phyloP scores from a whole-genome alignment of 345 rosid genomes.

The Corchorus olitorius region DNA sequence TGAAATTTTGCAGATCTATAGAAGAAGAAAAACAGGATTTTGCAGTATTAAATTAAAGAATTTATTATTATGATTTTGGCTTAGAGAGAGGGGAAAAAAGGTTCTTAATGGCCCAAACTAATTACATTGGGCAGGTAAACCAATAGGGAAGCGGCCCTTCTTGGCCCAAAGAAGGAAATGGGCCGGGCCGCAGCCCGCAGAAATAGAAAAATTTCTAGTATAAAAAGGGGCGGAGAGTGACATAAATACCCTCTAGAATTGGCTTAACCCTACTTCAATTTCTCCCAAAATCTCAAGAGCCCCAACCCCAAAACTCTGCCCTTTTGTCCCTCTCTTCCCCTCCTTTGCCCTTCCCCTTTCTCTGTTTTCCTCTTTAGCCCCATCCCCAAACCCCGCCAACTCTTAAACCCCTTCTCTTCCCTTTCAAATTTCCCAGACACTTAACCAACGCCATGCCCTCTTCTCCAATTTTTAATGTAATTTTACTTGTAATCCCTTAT shows the following conservation, averaged over 20 bases:
- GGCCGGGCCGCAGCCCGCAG: too few species aligned
- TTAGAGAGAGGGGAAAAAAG: too few species aligned
- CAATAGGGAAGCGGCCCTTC: too few species aligned
- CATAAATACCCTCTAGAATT: conserved; percentile 24
- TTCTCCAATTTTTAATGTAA: background rate
- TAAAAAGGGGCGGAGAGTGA: background rate
- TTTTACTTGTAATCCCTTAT: background rate
- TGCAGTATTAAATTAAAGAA: background rate
- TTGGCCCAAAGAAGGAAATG: too few species aligned
- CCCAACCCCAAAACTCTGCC: background rate
- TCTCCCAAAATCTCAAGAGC: too few species aligned
- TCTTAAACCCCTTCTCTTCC: background rate
- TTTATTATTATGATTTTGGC: too few species aligned
- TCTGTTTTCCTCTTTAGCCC: conserved; percentile 4
- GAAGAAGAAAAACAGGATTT: background rate
- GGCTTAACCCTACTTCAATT: background rate
- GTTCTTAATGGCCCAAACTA: too few species aligned
- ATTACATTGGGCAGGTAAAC: too few species aligned
- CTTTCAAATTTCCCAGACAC: background rate
- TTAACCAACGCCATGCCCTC: background rate
- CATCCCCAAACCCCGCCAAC: background rate
- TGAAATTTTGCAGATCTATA: background rate
- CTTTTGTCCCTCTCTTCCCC: conserved; percentile 15
- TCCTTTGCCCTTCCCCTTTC: conserved; percentile 16
- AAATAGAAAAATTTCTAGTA: too few species aligned